Conservation (phyloP, 2,329 filamentous ascomycete genomes). For the Trichothecium roseum region DNA sequence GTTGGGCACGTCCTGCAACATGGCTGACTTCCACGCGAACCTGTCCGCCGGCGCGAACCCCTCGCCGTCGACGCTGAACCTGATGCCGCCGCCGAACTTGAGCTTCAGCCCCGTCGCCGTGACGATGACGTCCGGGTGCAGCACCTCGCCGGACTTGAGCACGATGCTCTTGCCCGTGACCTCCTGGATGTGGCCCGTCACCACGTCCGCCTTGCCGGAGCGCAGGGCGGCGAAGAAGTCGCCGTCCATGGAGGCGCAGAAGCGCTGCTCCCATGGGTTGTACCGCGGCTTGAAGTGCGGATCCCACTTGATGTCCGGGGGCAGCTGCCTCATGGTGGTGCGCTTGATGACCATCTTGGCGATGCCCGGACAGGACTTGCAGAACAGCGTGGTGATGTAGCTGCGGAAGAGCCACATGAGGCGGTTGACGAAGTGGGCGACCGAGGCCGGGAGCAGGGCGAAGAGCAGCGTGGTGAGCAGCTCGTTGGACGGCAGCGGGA, state of each 20-base stretch:
- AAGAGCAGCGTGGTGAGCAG: slow-evolving; percentile 23
- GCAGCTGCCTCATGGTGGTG: slow-evolving; percentile 33
- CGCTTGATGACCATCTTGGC: slow-evolving; percentile 32
- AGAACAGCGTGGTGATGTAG: slow-evolving; percentile 32
- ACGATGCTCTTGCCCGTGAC: slow-evolving; percentile 32
- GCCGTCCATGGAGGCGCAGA: slow-evolving; percentile 45
- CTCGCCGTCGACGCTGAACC: slow-evolving; percentile 39
- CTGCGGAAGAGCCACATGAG: slow-evolving; percentile 35
- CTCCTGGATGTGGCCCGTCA: slow-evolving; percentile 34
- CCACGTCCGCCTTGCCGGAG: slow-evolving; percentile 25
- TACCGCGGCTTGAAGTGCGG: slow-evolving; percentile 46
- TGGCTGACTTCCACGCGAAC: slow-evolving; percentile 47
- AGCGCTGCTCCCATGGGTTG: slow-evolving; percentile 56
- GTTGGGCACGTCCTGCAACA: slow-evolving; percentile 56
- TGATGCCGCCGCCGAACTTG: slow-evolving; percentile 40
- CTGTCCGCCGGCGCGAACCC: slow-evolving; percentile 29
- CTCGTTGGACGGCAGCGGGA: slow-evolving; percentile 37
- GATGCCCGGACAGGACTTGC: slow-evolving; percentile 34
- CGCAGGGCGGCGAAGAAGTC: slow-evolving; percentile 34
- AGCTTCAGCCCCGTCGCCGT: slow-evolving; percentile 55
- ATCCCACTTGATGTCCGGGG: slow-evolving; percentile 32
- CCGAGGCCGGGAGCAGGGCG: slow-evolving; percentile 27
- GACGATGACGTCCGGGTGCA: slow-evolving; percentile 52
- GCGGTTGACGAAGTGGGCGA: slow-evolving; percentile 33
- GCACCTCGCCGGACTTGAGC: slow-evolving; percentile 28